Conservation (phyloP, 495 filamentous ascomycete genomes). For the Penicillium manginii region DNA sequence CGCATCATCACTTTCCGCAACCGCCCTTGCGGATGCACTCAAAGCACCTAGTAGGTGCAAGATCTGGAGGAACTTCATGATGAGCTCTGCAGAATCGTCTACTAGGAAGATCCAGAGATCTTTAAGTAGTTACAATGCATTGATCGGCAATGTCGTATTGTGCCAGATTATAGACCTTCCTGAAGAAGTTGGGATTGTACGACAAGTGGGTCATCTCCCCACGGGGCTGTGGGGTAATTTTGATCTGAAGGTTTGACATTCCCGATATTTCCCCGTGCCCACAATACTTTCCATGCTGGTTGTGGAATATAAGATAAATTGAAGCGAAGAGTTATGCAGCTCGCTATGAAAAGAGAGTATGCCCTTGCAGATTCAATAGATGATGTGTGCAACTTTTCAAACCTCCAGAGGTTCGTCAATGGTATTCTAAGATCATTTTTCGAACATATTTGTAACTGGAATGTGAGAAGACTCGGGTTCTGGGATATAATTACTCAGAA, state of each 20-base stretch:
- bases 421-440: too few species aligned
- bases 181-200: constrained; percentile 13
- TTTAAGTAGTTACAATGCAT: neutral
- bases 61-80: constrained; percentile 1
- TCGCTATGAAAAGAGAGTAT: too few species aligned
- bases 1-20: constrained; percentile 11
- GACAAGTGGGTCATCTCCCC: constrained; percentile 11
- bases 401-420: too few species aligned
- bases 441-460: too few species aligned
- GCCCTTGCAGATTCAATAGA: too few species aligned
- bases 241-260: neutral
- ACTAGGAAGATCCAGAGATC: too few species aligned
- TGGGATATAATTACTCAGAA: too few species aligned
- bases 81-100: neutral
- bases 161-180: constrained; percentile 15
- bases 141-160: neutral
- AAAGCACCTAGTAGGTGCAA: neutral
- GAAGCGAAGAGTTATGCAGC: neutral
- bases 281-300: too few species aligned
- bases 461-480: too few species aligned
- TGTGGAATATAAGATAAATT: neutral
- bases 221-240: constrained; percentile 12
- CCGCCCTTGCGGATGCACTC: neutral
- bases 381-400: too few species aligned
- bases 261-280: constrained; percentile 18